Conservation (phyloP, 2,329 filamentous ascomycete genomes). For the Cladosporium sp. region DNA sequence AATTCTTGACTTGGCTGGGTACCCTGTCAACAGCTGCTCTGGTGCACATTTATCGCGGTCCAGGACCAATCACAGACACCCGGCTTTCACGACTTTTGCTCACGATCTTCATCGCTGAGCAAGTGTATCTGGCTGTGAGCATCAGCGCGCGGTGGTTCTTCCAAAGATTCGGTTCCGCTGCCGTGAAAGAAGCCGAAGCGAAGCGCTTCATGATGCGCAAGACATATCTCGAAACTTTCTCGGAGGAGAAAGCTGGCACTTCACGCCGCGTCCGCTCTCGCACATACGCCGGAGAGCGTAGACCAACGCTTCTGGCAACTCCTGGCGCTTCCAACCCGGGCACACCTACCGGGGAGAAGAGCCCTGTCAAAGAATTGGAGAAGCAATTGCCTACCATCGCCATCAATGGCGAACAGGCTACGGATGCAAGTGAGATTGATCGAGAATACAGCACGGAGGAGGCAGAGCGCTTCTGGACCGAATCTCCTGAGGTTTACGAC, state of each 20-base stretch:
- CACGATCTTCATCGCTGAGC: conserved; percentile 81
- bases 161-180: conserved; percentile 76
- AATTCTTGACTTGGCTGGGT: conserved; percentile 91
- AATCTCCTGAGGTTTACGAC: conserved; percentile 7
- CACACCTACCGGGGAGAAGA: conserved; percentile 3
- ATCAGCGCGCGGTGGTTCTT: conserved; percentile 69
- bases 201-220: conserved; percentile 79
- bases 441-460: conserved; percentile 10
- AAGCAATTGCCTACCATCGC: conserved; percentile 13
- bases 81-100: conserved; percentile 71
- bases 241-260: conserved; percentile 51
- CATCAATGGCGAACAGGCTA: conserved; percentile 6
- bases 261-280: conserved; percentile 5
- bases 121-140: conserved; percentile 77
- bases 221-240: conserved; percentile 70
- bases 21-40: conserved; percentile 84
- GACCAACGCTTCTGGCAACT: neutral
- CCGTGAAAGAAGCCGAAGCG: conserved; percentile 75
- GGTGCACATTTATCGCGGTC: conserved; percentile 78
- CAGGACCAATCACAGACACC: conserved; percentile 65
- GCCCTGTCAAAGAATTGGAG: conserved; percentile 4
- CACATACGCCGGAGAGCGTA: conserved; percentile 14
- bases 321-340: conserved; percentile 2
- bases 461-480: conserved; percentile 16
- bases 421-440: neutral